These are phyloP conservation scores for Claviceps cyperi DNA, from an alignment of 2,329 filamentous ascomycete species.

Conservation along the genomic window DNA sequence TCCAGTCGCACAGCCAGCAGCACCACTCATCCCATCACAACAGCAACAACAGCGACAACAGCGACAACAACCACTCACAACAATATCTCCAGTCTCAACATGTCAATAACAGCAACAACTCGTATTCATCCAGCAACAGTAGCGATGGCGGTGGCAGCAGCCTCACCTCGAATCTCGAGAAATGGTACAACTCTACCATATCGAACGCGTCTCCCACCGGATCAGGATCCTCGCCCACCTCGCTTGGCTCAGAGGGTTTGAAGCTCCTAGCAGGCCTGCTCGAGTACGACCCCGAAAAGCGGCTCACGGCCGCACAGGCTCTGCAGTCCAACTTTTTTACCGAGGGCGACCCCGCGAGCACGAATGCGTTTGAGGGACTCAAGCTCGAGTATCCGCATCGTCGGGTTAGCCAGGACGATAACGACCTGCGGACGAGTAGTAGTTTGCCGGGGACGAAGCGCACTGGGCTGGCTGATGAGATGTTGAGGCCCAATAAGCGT, in stretches of 20 bases:
- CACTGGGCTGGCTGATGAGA: slow-evolving; percentile 70
- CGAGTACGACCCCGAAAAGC: slow-evolving; percentile 83
- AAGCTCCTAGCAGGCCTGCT: slow-evolving; percentile 68
- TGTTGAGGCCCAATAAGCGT: slow-evolving; percentile 49
- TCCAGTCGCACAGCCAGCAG: slow-evolving; percentile 24
- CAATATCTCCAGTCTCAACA: slow-evolving; percentile 16
- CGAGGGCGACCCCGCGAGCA: slow-evolving; percentile 55
- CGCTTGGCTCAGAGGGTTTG: slow-evolving; percentile 63
- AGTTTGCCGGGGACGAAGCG: slow-evolving; percentile 85
- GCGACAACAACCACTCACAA: slow-evolving; percentile 15
- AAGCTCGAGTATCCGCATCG: slow-evolving; percentile 81
- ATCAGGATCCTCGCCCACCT: slow-evolving; percentile 29
- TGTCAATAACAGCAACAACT: slow-evolving; percentile 12
- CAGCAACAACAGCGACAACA: slow-evolving; percentile 22
- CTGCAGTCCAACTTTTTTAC: slow-evolving; percentile 85
- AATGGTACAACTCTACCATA: slow-evolving; percentile 64
- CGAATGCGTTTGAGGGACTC: slow-evolving; percentile 82
- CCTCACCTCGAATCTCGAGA: slow-evolving; percentile 46
- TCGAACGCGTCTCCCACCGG: slow-evolving; percentile 33
- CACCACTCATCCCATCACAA: slow-evolving; percentile 9
- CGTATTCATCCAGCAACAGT: background rate
- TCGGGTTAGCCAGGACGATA: slow-evolving; percentile 85
- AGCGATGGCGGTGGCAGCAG: slow-evolving; percentile 9
- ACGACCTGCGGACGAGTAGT: slow-evolving; percentile 84
- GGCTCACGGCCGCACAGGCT: slow-evolving; percentile 75